These are phyloP conservation scores for Sarocladiaceae sp. DNA, from an alignment of 2,329 filamentous ascomycete genomes.

Conservation along the genomic window DNA sequence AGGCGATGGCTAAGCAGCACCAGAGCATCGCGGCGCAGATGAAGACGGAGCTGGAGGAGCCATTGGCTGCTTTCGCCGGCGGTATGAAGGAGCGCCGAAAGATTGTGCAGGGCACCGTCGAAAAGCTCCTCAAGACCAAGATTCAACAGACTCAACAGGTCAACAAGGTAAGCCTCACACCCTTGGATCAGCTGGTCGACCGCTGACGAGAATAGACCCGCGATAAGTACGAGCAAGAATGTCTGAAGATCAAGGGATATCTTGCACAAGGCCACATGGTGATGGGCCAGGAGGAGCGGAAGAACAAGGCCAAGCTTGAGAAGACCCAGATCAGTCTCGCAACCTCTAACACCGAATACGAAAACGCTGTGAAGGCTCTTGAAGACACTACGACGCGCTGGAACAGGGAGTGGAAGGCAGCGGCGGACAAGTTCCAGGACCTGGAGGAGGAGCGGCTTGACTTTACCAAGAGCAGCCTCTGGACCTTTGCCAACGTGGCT, in stretches of 20 bases:
- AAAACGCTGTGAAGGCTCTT: slow-evolving; percentile 82
- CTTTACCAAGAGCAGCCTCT: slow-evolving; percentile 95
- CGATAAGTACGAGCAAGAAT: slow-evolving; percentile 95
- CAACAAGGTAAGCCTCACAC: slow-evolving; percentile 64
- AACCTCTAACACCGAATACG: slow-evolving; percentile 86
- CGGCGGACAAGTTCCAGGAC: slow-evolving; percentile 98
- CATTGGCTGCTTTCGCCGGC: slow-evolving; percentile 81
- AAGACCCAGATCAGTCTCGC: slow-evolving; percentile 97
- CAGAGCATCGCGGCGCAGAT: slow-evolving; percentile 86
- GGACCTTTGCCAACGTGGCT: slow-evolving; percentile 95
- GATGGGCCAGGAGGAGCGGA: slow-evolving; percentile 97
- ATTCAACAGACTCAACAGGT: slow-evolving; percentile 83
- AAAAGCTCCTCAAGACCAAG: slow-evolving; percentile 90
- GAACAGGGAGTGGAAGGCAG: slow-evolving; percentile 98
- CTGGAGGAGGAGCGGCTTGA: slow-evolving; percentile 95
- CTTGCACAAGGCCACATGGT: slow-evolving; percentile 99
- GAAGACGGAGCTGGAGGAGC: slow-evolving; percentile 94
- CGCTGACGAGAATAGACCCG: slow-evolving; percentile 53
- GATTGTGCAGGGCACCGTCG: slow-evolving; percentile 89
- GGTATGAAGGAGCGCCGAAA: slow-evolving; percentile 95
- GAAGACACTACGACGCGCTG: slow-evolving; percentile 93
- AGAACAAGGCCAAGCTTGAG: slow-evolving; percentile 97
- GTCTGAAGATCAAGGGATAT: slow-evolving; percentile 96
- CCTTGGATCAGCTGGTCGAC: background rate
- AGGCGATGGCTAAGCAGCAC: slow-evolving; percentile 91